Conservation (phyloP, 2,329 filamentous ascomycete species). For the Colletotrichum shisoi region DNA sequence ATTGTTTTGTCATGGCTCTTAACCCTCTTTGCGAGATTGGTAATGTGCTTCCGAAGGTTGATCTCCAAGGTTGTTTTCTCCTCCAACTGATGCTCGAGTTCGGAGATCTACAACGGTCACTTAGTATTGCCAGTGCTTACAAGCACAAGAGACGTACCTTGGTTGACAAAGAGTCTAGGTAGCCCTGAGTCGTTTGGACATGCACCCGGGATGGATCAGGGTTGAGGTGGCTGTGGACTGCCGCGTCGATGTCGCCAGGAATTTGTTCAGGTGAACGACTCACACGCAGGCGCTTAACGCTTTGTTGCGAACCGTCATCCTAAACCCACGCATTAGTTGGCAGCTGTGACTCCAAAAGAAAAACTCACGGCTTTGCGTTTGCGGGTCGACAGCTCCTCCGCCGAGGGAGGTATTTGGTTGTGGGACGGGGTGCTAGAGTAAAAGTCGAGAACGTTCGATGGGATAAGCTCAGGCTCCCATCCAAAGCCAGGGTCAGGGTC, state of each 20-base stretch:
- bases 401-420: conserved; percentile 23
- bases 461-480: conserved; percentile 59
- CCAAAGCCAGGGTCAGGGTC: conserved; percentile 50
- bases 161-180: conserved; percentile 51
- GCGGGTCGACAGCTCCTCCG: conserved; percentile 29
- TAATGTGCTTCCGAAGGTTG: conserved; percentile 38
- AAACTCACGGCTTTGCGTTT: conserved; percentile 36
- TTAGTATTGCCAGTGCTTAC: conserved; percentile 3
- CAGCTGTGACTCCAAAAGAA: neutral
- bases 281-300: conserved; percentile 29
- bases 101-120: conserved; percentile 46
- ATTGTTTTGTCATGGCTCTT: conserved; percentile 57
- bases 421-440: conserved; percentile 52
- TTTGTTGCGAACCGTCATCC: conserved; percentile 24
- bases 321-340: conserved; percentile 2
- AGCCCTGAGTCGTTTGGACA: conserved; percentile 35
- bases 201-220: conserved; percentile 27
- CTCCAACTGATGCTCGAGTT: conserved; percentile 49
- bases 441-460: conserved; percentile 59
- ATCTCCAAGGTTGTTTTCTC: conserved; percentile 44
- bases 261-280: conserved; percentile 21
- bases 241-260: conserved; percentile 24
- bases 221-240: conserved; percentile 27
- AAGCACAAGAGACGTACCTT: conserved; percentile 46
- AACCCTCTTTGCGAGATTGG: conserved; percentile 47